Percentiles rank a stretch among this genome's conserved stretches.
These are phyloP conservation scores for Brassica nigra DNA, from an alignment of 345 rosid genomes.

Conservation along the genomic window DNA sequence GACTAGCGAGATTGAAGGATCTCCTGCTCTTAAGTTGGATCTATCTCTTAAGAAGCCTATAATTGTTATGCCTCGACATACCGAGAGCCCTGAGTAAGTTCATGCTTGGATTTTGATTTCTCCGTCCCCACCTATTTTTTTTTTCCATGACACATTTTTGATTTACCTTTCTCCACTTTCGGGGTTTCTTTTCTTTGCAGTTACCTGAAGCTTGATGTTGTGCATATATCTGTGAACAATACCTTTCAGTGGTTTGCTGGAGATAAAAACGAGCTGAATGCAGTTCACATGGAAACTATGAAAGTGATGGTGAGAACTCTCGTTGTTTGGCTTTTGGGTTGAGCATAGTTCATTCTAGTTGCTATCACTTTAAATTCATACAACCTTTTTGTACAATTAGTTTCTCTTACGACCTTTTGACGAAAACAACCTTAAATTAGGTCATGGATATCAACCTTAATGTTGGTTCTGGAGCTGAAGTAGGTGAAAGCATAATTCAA, in stretches of 20 bases:
- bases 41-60: conserved; percentile 89
- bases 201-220: conserved; percentile 94
- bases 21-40: conserved; percentile 90
- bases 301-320: conserved; percentile 74
- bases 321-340: conserved; percentile 14
- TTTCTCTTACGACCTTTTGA: background rate
- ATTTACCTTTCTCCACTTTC: conserved; percentile 19
- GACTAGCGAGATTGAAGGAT: conserved; percentile 87
- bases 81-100: conserved; percentile 90
- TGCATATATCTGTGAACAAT: conserved; percentile 82
- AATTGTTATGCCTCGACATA: conserved; percentile 91
- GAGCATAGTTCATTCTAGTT: conserved; percentile 23
- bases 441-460: conserved; percentile 93
- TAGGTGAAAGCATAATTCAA: conserved; percentile 91
- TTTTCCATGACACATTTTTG: conserved; percentile 18
- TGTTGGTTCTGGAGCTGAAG: conserved; percentile 72
- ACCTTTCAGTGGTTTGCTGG: conserved; percentile 87
- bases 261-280: conserved; percentile 67
- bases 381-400: conserved; percentile 4
- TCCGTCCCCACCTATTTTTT: background rate
- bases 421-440: conserved; percentile 41
- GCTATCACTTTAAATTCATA: conserved; percentile 15
- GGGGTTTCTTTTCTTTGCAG: conserved; percentile 48
- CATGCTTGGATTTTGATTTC: conserved; percentile 24
- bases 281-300: conserved; percentile 83